Evolutionary conservation across 495 filamentous ascomycete genomes (phyloP).

Genomic region (Thermothielavioides terrestris): DNA sequence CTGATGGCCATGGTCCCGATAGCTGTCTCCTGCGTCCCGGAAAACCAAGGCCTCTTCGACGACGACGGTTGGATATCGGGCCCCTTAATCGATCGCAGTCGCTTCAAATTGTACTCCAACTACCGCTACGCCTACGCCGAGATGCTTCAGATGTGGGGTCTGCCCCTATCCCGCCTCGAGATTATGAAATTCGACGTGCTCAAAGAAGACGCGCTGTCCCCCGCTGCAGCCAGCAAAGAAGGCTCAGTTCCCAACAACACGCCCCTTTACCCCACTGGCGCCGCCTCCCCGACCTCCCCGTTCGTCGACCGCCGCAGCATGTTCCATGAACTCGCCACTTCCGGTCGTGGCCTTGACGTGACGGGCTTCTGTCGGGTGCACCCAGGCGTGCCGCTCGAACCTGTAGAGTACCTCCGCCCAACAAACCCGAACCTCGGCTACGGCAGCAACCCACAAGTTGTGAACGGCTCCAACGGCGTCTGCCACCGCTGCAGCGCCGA

Average conservation of each 20-base stretch:
- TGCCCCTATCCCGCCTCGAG: conserved; percentile 66
- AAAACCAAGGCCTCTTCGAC: conserved; percentile 71
- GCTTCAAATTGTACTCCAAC: conserved; percentile 50
- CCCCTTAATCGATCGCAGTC: conserved; percentile 59
- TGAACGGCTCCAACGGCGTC: conserved; percentile 41
- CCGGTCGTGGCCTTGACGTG: conserved; percentile 47
- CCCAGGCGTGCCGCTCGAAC: conserved; percentile 42
- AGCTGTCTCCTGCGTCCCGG: conserved; percentile 54
- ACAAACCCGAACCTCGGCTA: conserved; percentile 24
- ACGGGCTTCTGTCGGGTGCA: conserved; percentile 52
- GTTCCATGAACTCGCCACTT: conserved; percentile 29
- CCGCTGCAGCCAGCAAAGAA: conserved; percentile 22
- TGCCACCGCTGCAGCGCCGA: conserved; percentile 40
- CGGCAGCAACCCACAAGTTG: not conserved
- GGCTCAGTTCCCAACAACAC: conserved; percentile 19
- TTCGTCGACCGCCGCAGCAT: conserved; percentile 37
- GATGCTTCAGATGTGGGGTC: conserved; percentile 72
- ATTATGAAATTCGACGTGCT: conserved; percentile 74
- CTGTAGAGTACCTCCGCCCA: conserved; percentile 32
- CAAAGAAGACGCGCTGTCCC: conserved; percentile 30
- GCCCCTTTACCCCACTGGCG: conserved; percentile 18
- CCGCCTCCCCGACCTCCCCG: conserved; percentile 38
- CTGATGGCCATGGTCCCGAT: conserved; percentile 33
- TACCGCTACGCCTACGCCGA: conserved; percentile 79
- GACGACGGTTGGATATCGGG: conserved; percentile 61